Base-by-base conservation (phyloP, 257 asterid species). In the Solanum sparsipilum region DNA sequence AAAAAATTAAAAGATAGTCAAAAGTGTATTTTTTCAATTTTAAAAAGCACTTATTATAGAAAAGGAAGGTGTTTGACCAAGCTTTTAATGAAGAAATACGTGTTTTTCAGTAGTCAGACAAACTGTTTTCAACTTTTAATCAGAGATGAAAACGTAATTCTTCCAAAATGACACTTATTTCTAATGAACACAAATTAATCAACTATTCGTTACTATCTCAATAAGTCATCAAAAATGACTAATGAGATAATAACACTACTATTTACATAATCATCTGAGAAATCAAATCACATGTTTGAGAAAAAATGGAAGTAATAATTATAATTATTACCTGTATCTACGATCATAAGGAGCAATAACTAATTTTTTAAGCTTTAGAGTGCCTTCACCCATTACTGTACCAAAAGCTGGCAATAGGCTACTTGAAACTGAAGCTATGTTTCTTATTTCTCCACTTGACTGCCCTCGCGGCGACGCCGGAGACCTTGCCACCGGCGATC, bases 321-420 rank as follows among this genome's bases (percentile, higher is more conserved):
- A 5, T 3, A n/a, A n/a, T 65, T 2, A 70, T 36, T 25, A 94
- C 98, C 98, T 92, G 90, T 96, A 95, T 94, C 99, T 90, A 83
- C 96, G 93, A 88, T 95, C 98, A 90, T 91, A 93, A 9, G 98
- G 98, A 31, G 96, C 98, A 90, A 96, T 89, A 39, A 94, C 91
- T 86, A 87, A 93, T 93, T 83, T 91, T 27, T 87, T 86, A 87
- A 93, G 89, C n/a, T 76, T 87, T 5, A 89, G 36, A 39, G 93
- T 84, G 63, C 95, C 94, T 87, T 96, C 98, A 63, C 93, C 96
- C 44, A 94, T 90, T 35, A 92, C 91, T 58, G 94, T 95, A 78
- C 99, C 98, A 81, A 96, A 96, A 88, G 98, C 98, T 72, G 98
- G 98, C 93, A 96, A 87, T 73, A 96, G 90, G 86, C 98, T 96